Evolutionary conservation across 768 basidiomycete genomes (phyloP), one percentile per base, ranked within the genome.

Genomic region (Tricholoma furcatifolium): DNA sequence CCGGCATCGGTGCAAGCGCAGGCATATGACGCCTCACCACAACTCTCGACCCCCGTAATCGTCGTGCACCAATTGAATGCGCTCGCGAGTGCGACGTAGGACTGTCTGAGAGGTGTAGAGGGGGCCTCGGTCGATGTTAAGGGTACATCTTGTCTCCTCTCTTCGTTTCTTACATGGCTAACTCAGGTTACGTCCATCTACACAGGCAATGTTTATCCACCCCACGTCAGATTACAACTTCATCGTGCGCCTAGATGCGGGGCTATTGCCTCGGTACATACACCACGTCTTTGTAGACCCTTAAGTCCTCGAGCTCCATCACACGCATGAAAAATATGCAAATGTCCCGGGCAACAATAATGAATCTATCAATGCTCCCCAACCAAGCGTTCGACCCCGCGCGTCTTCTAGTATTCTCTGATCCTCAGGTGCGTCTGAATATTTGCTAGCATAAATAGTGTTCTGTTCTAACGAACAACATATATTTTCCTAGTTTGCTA

Each of bases 211-310:
- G 47, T 97, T 98, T 71, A 72, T 81, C 9, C 92, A 96, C 59
- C 90, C 94, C 0, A 80, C 82, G 2, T 74, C 82, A 2, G 89
- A 94, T 61, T 99, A 97, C 63, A 88, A 97, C 60, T 79, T 98
- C 59, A 58, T 97, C 7, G 74, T 98, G 31, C 80, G 88, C 53
- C 78, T 98, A 18, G 77, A 93, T 40, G 75, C 84, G 0, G 46
- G 73, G 12, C 67, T 77, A 2, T 68, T 93, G 2, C 83, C 92
- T 1, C 82, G 91, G 20, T 90, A 93, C 65, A 70, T 79, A 54
- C 91, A 98, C 63, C 84, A 85, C 42, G 62, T 94, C 14, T 58
- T 74, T 4, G 77, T 79, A 0, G 78, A 88, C 56, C 53, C 72
- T 2, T 66, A 68, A 1, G 64, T 79, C 1, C 79, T 87, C 67